Conservation (phyloP, 73 alveolate species). For the Paramecium primaurelia region DNA sequence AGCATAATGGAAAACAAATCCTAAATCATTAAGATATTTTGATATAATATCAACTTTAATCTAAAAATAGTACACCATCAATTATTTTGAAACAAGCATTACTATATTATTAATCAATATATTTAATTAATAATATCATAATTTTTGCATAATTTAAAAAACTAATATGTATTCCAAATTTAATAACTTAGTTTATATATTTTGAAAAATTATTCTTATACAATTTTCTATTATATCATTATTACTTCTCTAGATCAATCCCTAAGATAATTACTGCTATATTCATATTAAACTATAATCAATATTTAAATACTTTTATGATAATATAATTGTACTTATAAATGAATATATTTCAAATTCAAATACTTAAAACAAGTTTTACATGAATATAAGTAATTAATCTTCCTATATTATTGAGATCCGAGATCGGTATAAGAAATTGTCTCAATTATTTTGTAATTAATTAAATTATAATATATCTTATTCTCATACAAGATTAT, state of each 20-base stretch:
- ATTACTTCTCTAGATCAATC: background rate
- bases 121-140: background rate
- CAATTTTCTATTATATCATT: background rate
- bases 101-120: background rate
- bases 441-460: background rate
- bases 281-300: background rate
- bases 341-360: background rate
- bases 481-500: background rate
- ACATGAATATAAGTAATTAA: background rate
- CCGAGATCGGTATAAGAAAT: background rate
- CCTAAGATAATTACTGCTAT: background rate
- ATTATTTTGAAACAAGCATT: background rate
- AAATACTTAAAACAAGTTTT: too few species aligned
- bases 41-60: too few species aligned
- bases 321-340: too few species aligned
- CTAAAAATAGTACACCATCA: background rate
- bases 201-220: background rate
- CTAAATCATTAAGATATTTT: background rate
- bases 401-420: background rate
- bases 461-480: background rate
- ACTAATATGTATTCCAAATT: background rate
- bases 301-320: background rate
- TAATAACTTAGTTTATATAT: background rate
- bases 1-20: background rate
- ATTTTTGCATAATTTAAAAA: background rate